These are phyloP conservation scores for Dictyostelium brefeldianum DNA, from an alignment of 78 protist species.

Conservation along the genomic window DNA sequence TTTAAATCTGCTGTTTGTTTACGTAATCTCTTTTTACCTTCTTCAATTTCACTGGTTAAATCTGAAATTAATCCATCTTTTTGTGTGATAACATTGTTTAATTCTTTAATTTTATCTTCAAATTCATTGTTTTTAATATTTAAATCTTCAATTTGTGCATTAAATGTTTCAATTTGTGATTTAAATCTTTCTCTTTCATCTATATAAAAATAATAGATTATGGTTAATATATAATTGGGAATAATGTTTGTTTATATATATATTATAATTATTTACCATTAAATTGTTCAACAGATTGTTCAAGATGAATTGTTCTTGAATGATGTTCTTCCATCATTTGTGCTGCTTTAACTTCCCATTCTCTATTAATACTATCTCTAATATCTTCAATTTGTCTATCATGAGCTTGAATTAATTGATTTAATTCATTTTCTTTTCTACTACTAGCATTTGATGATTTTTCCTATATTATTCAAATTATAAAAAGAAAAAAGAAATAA, in stretches of 20 bases:
- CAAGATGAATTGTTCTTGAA: not conserved
- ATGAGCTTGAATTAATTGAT: slow-evolving; percentile 41
- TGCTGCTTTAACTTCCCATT: slow-evolving; percentile 61
- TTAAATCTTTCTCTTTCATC: slow-evolving; percentile 48
- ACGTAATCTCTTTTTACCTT: slow-evolving; percentile 23
- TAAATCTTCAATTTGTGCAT: slow-evolving; percentile 28
- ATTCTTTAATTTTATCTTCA: slow-evolving; percentile 15
- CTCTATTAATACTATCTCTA: slow-evolving; percentile 73
- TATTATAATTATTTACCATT: slow-evolving; percentile 9
- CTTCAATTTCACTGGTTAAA: slow-evolving; percentile 30
- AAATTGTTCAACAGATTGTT: slow-evolving; percentile 7
- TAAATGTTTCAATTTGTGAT: not conserved
- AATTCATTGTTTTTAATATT: slow-evolving; percentile 46
- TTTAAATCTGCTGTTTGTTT: slow-evolving; percentile 36
- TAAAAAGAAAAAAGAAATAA: not conserved
- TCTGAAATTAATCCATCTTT: slow-evolving; percentile 7
- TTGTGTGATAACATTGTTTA: not conserved
- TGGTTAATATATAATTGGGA: not conserved
- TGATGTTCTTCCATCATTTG: slow-evolving; percentile 41
- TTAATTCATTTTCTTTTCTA: slow-evolving; percentile 62
- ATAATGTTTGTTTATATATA: not conserved
- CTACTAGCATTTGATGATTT: not conserved
- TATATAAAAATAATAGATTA: too few species aligned
- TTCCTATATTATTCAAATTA: slow-evolving; percentile 40
- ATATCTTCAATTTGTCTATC: slow-evolving; percentile 77